Percentiles rank a stretch among this genome's conserved stretches.
Evolutionary conservation across 345 rosid genomes (phyloP).

Genomic region (Citrus sinensis): DVS_A1.0 CM039168.1:550001-550500

Average conservation of each 20-base stretch:
- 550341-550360: neutral
- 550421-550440: slow-evolving; percentile 8
- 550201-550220: neutral
- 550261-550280: neutral
- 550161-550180: too few species aligned
- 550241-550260: neutral
- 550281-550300: neutral
- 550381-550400: neutral
- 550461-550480: slow-evolving; percentile 23
- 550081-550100: too few species aligned
- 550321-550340: neutral
- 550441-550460: slow-evolving; percentile 24
- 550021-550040: too few species aligned
- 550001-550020: too few species aligned
- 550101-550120: too few species aligned
- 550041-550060: too few species aligned
- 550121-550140: too few species aligned
- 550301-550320: neutral
- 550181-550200: too few species aligned
- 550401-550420: slow-evolving; percentile 3
- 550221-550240: neutral
- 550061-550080: too few species aligned
- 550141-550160: too few species aligned
- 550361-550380: neutral
- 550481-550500: slow-evolving; percentile 40